phyloP scores from a whole-genome alignment of 179 eudicot species.

The Beta lomatogona region DNA sequence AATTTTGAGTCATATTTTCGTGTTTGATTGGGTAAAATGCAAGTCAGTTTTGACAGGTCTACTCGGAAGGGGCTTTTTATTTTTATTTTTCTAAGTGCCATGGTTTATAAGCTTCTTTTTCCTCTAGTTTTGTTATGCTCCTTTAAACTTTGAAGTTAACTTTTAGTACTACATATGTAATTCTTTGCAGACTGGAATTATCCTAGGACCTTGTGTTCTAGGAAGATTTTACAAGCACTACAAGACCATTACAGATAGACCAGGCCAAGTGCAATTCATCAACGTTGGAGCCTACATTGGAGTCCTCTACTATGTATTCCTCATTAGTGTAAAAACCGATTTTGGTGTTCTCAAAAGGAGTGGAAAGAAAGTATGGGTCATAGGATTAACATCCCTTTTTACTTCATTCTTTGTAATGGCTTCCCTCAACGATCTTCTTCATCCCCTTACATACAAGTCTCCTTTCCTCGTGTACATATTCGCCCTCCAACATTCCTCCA shows the following conservation, averaged over 20 bases:
- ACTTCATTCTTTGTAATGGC: conserved; percentile 5
- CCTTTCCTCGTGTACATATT: neutral
- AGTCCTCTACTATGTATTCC: conserved; percentile 18
- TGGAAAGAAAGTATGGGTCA: conserved; percentile 2
- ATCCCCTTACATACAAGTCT: neutral
- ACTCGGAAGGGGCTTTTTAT: neutral
- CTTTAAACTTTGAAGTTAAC: no score
- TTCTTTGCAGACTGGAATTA: conserved; percentile 22
- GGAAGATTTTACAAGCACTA: conserved; percentile 8
- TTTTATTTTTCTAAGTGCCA: neutral
- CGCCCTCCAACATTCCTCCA: conserved; percentile 20
- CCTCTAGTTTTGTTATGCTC: neutral
- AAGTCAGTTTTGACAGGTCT: neutral
- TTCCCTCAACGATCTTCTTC: neutral
- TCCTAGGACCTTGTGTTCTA: conserved; percentile 28
- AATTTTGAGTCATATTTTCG: neutral
- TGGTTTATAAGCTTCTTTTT: neutral
- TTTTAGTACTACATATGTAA: neutral
- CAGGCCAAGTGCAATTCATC: neutral
- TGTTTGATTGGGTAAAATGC: neutral
- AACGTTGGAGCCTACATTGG: conserved; percentile 20
- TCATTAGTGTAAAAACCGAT: conserved; percentile 24
- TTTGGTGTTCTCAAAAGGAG: conserved; percentile 3
- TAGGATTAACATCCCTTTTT: conserved; percentile 11
- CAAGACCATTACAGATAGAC: neutral